Evolutionary conservation across 148 eudicot species (phyloP).

Genomic region (Gaultheria prostrata): DNA sequence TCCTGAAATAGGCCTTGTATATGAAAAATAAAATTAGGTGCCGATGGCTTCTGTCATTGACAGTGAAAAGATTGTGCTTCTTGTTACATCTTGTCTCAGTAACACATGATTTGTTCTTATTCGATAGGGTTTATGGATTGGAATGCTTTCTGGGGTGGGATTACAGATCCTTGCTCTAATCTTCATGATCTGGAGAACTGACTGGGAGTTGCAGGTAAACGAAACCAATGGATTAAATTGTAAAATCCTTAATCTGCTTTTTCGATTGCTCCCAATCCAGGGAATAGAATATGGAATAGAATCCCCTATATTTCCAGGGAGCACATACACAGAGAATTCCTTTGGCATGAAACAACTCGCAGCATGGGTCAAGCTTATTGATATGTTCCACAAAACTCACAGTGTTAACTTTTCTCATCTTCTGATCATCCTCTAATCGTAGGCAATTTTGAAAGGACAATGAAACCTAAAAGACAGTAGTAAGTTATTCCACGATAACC

Average conservation of each 20-base stretch:
- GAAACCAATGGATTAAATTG: background rate
- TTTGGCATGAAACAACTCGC: too few relatives aligned
- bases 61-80: background rate
- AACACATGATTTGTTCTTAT: background rate
- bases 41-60: background rate
- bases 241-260: background rate
- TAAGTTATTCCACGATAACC: background rate
- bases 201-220: constrained; percentile 75
- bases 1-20: background rate
- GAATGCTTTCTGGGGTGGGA: constrained; percentile 59
- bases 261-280: too few relatives aligned
- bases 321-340: too few relatives aligned
- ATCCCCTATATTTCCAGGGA: too few relatives aligned
- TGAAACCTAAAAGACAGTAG: background rate
- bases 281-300: background rate
- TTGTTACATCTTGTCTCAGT: background rate
- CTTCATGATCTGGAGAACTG: constrained; percentile 58
- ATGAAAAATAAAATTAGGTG: background rate
- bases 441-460: background rate
- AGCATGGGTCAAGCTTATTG: too few relatives aligned
- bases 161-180: constrained; percentile 46
- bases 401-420: background rate
- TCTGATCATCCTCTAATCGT: background rate
- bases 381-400: too few relatives aligned
- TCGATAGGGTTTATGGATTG: constrained; percentile 60